These are phyloP conservation scores for Talaromyces amestolkiae DNA, from an alignment of 2,329 filamentous ascomycete genomes.

Conservation along the genomic window DNA sequence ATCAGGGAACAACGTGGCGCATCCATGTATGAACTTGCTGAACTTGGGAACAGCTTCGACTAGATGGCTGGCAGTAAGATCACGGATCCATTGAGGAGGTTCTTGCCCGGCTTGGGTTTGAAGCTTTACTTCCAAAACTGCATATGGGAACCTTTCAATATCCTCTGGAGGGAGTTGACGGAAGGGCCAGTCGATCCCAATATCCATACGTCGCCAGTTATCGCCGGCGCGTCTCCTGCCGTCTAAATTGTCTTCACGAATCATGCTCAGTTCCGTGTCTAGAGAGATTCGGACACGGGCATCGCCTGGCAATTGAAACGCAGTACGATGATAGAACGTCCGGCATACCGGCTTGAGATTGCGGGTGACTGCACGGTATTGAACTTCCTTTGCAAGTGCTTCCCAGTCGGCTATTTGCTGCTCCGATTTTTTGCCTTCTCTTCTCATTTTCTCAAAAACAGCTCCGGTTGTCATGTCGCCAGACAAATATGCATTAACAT, in stretches of 20 bases:
- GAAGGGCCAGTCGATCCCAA: constrained; percentile 94
- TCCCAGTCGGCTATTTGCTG: constrained; percentile 89
- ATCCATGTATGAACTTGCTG: constrained; percentile 98
- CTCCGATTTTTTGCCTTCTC: constrained; percentile 89
- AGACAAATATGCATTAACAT: constrained; percentile 84
- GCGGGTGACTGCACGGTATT: constrained; percentile 87
- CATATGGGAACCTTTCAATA: constrained; percentile 89
- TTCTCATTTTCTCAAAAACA: constrained; percentile 94
- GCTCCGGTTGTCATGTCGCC: constrained; percentile 81
- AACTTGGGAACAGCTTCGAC: constrained; percentile 99
- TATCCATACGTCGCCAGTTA: constrained; percentile 97
- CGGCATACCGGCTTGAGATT: constrained; percentile 85
- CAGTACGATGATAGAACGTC: constrained; percentile 97
- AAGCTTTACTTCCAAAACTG: constrained; percentile 93
- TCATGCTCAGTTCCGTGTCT: constrained; percentile 93
- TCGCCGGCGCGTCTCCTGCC: constrained; percentile 71
- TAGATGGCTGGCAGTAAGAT: constrained; percentile 87
- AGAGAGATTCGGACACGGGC: constrained; percentile 94
- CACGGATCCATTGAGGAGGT: constrained; percentile 92
- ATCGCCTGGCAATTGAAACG: constrained; percentile 95
- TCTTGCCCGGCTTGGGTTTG: constrained; percentile 95
- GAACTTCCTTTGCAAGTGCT: constrained; percentile 83
- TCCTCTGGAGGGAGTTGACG: constrained; percentile 81
- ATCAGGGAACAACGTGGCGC: constrained; percentile 78
- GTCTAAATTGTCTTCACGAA: constrained; percentile 91